Conservation (phyloP, 2,329 filamentous ascomycete species). For the Periconia sp. region DNA sequence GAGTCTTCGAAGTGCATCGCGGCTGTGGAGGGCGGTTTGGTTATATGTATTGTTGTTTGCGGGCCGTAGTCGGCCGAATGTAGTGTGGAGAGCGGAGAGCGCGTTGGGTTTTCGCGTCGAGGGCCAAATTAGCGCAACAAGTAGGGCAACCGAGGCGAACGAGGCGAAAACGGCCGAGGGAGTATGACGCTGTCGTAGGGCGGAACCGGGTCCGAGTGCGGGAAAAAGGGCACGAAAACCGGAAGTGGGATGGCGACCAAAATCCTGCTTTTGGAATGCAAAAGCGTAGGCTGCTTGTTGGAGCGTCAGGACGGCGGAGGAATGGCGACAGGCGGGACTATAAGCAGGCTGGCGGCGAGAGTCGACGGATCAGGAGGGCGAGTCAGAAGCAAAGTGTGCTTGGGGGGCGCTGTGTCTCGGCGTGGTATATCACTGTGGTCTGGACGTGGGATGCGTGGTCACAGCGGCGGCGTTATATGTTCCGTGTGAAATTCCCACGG, state of each 20-base stretch:
- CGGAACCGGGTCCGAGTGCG: slow-evolving; percentile 15
- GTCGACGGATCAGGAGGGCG: slow-evolving; percentile 37
- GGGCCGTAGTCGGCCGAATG: slow-evolving; percentile 21
- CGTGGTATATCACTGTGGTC: slow-evolving; percentile 37
- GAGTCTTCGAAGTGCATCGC: slow-evolving; percentile 46
- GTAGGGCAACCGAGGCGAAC: slow-evolving; percentile 38
- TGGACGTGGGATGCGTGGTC: slow-evolving; percentile 38
- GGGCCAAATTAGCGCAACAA: slow-evolving; percentile 24
- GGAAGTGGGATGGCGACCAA: slow-evolving; percentile 18
- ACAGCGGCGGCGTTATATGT: slow-evolving; percentile 40
- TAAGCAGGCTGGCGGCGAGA: slow-evolving; percentile 12
- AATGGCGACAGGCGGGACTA: slow-evolving; percentile 12
- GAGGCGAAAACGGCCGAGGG: slow-evolving; percentile 29
- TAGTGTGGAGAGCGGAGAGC: neutral
- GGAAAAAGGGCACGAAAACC: slow-evolving; percentile 21
- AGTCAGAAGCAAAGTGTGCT: slow-evolving; percentile 39
- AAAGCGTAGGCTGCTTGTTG: neutral
- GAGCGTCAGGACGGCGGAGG: slow-evolving; percentile 2
- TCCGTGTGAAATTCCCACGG: slow-evolving; percentile 26
- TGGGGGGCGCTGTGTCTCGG: slow-evolving; percentile 33
- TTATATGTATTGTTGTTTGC: slow-evolving; percentile 31
- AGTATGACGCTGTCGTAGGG: slow-evolving; percentile 30
- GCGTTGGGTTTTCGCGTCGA: slow-evolving; percentile 15
- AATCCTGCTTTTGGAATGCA: neutral
- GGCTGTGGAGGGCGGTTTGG: slow-evolving; percentile 25